Conservation (phyloP, 345 rosid species). For the Rhodamnia argentea region DNA sequence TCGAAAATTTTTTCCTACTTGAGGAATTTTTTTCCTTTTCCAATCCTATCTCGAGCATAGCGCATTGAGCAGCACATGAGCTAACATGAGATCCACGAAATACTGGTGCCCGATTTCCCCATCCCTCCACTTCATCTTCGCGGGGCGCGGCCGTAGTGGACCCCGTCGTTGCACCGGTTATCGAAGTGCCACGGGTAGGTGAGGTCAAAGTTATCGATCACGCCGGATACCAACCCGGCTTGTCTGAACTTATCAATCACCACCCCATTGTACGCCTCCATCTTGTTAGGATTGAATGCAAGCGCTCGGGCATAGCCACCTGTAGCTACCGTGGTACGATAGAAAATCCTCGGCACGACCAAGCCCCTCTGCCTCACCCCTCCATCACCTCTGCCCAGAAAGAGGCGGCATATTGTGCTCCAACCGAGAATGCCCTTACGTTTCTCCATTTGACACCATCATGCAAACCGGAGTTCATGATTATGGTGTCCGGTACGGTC, state of each 20-base stretch:
- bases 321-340: constrained; percentile 72
- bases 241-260: constrained; percentile 57
- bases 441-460: constrained; percentile 67
- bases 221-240: constrained; percentile 50
- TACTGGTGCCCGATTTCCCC: constrained; percentile 96
- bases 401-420: constrained; percentile 55
- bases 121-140: constrained; percentile 78
- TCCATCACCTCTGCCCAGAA: constrained; percentile 75
- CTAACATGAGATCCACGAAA: constrained; percentile 93
- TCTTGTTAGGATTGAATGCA: constrained; percentile 79
- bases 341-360: constrained; percentile 45
- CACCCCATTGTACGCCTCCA: constrained; percentile 76
- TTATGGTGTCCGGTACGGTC: constrained; percentile 59
- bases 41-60: constrained; percentile 22
- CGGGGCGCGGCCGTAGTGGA: constrained; percentile 92
- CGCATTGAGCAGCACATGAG: constrained; percentile 71
- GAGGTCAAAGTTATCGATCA: constrained; percentile 83
- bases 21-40: neutral
- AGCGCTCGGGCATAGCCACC: constrained; percentile 75
- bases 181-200: constrained; percentile 95
- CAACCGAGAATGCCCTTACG: constrained; percentile 37
- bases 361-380: constrained; percentile 47
- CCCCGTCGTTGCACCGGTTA: constrained; percentile 85
- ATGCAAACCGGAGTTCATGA: constrained; percentile 88
- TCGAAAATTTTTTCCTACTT: neutral